These are phyloP conservation scores for Annulohypoxylon maeteangense DNA, from an alignment of 495 filamentous ascomycete species.

Conservation along the genomic window DNA sequence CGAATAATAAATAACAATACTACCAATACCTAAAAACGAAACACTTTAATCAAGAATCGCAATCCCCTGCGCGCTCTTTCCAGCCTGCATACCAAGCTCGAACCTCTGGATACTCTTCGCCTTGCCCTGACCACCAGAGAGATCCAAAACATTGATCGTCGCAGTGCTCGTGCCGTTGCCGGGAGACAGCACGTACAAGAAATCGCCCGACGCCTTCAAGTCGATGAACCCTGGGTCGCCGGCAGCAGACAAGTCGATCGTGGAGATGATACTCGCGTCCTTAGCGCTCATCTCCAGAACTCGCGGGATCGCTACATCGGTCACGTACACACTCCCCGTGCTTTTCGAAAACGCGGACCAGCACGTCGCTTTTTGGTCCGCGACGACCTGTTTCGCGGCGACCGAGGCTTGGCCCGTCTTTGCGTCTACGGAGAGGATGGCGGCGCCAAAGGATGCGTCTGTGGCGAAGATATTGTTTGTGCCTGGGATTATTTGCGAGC, in stretches of 20 bases:
- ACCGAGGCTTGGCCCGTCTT: constrained; percentile 38
- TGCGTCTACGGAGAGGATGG: constrained; percentile 53
- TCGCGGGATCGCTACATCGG: constrained; percentile 61
- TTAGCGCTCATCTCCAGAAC: constrained; percentile 63
- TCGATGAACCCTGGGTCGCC: constrained; percentile 66
- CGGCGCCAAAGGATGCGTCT: constrained; percentile 66
- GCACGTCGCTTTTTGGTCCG: constrained; percentile 65
- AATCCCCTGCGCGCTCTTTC: constrained; percentile 51
- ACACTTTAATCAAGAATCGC: constrained; percentile 37
- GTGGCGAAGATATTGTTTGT: constrained; percentile 59
- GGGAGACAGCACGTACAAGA: constrained; percentile 65
- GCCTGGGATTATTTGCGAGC: constrained; percentile 56
- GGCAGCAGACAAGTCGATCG: constrained; percentile 52
- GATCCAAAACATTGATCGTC: constrained; percentile 62
- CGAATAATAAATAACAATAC: neutral
- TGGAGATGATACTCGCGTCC: constrained; percentile 55
- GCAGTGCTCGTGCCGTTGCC: constrained; percentile 61
- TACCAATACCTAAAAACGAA: neutral
- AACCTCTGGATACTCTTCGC: constrained; percentile 58
- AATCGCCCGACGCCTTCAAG: constrained; percentile 59
- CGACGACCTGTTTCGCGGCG: constrained; percentile 48
- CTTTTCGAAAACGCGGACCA: constrained; percentile 59
- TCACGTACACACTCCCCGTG: constrained; percentile 63
- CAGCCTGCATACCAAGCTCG: constrained; percentile 41
- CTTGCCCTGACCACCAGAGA: constrained; percentile 47